Evolutionary conservation across 2,329 filamentous ascomycete genomes (phyloP).

Genomic region (Fusarium ramigenum): DNA sequence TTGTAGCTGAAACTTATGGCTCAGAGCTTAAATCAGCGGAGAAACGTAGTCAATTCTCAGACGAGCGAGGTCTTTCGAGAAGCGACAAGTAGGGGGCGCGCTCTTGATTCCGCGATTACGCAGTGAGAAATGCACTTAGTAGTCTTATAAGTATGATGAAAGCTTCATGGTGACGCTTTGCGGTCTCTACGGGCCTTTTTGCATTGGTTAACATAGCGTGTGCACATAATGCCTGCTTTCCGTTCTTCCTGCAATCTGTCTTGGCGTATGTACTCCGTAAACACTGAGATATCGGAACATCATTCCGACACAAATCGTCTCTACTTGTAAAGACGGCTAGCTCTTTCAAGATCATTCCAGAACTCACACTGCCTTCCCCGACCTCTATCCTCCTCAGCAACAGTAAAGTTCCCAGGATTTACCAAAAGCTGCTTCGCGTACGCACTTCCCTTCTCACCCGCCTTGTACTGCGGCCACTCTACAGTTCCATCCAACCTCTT

Average conservation of each 20-base stretch:
- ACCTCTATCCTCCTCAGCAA: background rate
- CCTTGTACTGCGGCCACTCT: background rate
- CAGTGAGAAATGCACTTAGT: no score
- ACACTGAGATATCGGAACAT: no score
- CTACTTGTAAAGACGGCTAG: conserved; percentile 2
- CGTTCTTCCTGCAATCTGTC: fast-evolving
- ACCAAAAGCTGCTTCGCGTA: background rate
- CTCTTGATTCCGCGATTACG: no score
- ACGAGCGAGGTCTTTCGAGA: no score
- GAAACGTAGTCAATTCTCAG: no score
- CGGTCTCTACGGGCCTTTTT: no score
- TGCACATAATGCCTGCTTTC: fast-evolving
- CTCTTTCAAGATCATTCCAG: conserved; percentile 7
- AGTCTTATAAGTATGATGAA: no score
- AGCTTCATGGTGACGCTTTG: no score
- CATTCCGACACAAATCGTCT: fast-evolving
- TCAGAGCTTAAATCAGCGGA: no score
- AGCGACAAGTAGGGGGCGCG: no score
- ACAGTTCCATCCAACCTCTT: background rate
- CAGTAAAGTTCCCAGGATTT: background rate
- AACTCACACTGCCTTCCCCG: background rate
- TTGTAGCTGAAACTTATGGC: background rate
- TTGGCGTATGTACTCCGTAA: no score
- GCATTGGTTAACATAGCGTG: no score
- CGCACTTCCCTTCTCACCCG: background rate